These are phyloP conservation scores for Moricandia arvensis DNA, from an alignment of 345 rosid species.

Conservation along the genomic window DNA sequence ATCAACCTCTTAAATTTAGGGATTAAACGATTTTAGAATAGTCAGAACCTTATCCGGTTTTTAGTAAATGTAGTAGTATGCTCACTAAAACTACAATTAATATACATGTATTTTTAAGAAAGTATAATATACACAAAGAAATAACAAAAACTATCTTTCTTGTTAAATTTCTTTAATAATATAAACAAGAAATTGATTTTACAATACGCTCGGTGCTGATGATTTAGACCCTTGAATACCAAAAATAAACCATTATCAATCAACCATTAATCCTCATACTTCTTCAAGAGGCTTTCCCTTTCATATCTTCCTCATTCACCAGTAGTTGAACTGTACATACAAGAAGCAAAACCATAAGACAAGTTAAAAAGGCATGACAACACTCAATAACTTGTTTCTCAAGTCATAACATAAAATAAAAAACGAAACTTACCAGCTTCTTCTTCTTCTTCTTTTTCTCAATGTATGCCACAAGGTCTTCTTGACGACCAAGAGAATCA, in stretches of 20 bases:
- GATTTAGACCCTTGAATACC: constrained; percentile 24
- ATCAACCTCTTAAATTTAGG: neutral
- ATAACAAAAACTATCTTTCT: constrained; percentile 18
- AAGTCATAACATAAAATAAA: neutral
- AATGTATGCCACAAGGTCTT: constrained; percentile 69
- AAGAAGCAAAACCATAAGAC: neutral
- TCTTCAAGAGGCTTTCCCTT: constrained; percentile 24
- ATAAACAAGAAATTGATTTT: constrained; percentile 27
- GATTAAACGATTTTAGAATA: neutral
- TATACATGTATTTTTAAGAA: constrained; percentile 6
- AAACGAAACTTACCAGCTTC: constrained; percentile 47
- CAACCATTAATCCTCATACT: constrained; percentile 5
- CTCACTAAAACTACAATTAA: neutral
- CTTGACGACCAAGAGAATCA: constrained; percentile 65
- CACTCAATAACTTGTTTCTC: constrained; percentile 19
- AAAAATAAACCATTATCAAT: constrained; percentile 14
- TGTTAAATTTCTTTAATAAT: constrained; percentile 23
- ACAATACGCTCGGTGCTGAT: constrained; percentile 12
- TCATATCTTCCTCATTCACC: constrained; percentile 14
- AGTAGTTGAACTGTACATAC: constrained; percentile 28
- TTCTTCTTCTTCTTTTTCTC: constrained; percentile 88
- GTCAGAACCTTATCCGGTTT: neutral
- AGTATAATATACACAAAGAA: constrained; percentile 22
- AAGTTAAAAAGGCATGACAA: neutral
- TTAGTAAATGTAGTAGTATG: neutral